Evolutionary conservation across 148 eudicot species (phyloP), one percentile per base, ranked within the genome.

Genomic region (Simmondsia chinensis): DNA sequence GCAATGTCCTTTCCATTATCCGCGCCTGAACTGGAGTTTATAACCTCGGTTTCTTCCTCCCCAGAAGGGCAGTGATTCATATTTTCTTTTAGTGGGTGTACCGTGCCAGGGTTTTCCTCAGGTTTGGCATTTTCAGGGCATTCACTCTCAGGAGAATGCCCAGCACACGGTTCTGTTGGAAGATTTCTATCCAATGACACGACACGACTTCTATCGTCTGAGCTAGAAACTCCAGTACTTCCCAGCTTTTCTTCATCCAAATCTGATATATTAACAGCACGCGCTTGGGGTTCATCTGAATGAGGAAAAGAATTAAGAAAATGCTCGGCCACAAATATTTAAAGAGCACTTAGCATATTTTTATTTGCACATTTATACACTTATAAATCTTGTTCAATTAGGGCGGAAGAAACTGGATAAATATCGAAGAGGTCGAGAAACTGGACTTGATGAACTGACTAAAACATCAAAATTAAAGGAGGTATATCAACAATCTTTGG

Each of bases 221-320:
- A 59, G 49, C 25, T 35, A 12, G 51, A 34, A 25, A 30, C 73
- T 30, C 25, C 13, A 41, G 46, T 48, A 25, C 12, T 58, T 46
- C 23, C 52, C 16, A 33, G 39, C 52, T 70, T 55, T 58, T 64
- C 68, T 56, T 68, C 95, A 49, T 73, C 66, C 76, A 68, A 75
- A 34, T 42, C 69, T 17, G 59, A 72, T 34, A 36, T 38, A 30
- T 69, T 72, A 25, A 6, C 39, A 13, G 66, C 57, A 29, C 48
- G 29, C 9, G 67, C 71, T 56, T 53, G 65, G 29, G 75, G 51
- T 51, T 62, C 69, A 60, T 76, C 95, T 89, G 54, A 44, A 63
- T 15, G 38, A 67, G 28, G 24, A 31, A 5, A 30, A 29, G n/a
- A 52, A 20, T 33, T 25, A 5, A 40, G 31, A 55, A 1, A 47